phyloP scores from a whole-genome alignment of 768 basidiomycete species.

The Suillus variegatus region DNA sequence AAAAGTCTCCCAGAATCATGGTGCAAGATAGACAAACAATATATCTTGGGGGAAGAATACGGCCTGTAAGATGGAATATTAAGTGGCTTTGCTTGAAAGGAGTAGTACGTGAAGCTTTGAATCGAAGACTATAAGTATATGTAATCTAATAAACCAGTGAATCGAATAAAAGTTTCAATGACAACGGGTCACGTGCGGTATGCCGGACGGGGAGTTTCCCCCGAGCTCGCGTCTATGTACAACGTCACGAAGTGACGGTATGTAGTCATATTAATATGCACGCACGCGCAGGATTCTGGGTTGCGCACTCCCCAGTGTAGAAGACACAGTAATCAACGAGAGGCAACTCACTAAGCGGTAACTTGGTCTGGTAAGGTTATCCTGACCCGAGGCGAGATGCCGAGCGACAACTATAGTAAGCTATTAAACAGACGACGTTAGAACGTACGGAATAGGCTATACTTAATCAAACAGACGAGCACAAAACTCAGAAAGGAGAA shows the following conservation, averaged over 20 bases:
- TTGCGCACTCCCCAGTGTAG: not conserved
- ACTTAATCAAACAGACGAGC: not conserved
- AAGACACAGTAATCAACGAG: not conserved
- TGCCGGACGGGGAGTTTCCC: too few relatives aligned
- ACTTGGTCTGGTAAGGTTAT: not conserved
- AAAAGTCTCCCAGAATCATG: slow-evolving; percentile 21
- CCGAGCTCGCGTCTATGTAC: too few relatives aligned
- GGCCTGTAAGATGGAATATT: not conserved
- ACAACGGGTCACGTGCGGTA: too few relatives aligned
- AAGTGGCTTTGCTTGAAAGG: not conserved
- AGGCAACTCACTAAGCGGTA: not conserved
- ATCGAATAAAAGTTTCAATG: too few relatives aligned
- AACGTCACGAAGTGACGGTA: not conserved
- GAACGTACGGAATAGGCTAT: not conserved
- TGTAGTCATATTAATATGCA: not conserved
- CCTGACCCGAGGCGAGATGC: not conserved
- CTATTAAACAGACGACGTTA: not conserved
- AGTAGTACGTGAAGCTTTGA: too few relatives aligned
- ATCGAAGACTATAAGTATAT: too few relatives aligned
- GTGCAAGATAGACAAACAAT: not conserved
- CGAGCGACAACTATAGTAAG: not conserved
- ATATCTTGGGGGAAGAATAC: not conserved
- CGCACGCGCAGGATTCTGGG: not conserved
- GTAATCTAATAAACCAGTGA: too few relatives aligned
- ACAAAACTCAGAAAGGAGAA: not conserved